Evolutionary conservation across 306 rosid genomes (phyloP), one percentile per base, ranked within the genome.

Genomic region (Datisca glomerata): DNA sequence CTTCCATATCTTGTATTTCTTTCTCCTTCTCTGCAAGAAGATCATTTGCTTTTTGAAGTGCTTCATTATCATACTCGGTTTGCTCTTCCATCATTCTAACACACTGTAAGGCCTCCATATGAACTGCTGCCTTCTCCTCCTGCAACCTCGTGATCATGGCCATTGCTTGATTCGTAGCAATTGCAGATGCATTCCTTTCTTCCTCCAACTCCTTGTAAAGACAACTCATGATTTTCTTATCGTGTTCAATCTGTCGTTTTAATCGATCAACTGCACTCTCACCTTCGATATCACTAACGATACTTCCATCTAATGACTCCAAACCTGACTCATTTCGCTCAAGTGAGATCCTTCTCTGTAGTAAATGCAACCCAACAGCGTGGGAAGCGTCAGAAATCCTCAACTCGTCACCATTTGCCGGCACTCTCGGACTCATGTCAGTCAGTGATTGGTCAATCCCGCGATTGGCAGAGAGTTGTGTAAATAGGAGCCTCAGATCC

Each of bases 281-380:
- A 24, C 78, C 78, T 40, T 71, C 72, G 22, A 71, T 65, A 52
- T 71, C 78, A 48, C 69, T 71, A 14, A 71, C 58, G 45, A 57
- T 55, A 70, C 85, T 84, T 64, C 94, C 94, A 57, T 91, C 96
- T 19, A 85, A 18, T 58, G 92, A 91, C 28, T 50, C 56, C 71
- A 91, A 52, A 37, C 86, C 75, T 25, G 96, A 91, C 60, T 80
- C 98, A 9, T 91, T 84, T 55, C 96, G 70, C 59, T 91, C 95
- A 3, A 91, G 98, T 19, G 94, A 75, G 41, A 83, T 55, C 79
- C 80, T 74, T 27, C 40, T 73, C 38, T 83, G 89, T 55, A 74
- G 86, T 24, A 75, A 56, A 31, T 75, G 93, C 57, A 75, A 68
- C 33, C 93, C 93, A 43, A 66, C 18, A 23, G 71, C 57, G 50